Evolutionary conservation across 495 filamentous ascomycete genomes (phyloP).

Genomic region (Aspergillus cavernicola): DNA sequence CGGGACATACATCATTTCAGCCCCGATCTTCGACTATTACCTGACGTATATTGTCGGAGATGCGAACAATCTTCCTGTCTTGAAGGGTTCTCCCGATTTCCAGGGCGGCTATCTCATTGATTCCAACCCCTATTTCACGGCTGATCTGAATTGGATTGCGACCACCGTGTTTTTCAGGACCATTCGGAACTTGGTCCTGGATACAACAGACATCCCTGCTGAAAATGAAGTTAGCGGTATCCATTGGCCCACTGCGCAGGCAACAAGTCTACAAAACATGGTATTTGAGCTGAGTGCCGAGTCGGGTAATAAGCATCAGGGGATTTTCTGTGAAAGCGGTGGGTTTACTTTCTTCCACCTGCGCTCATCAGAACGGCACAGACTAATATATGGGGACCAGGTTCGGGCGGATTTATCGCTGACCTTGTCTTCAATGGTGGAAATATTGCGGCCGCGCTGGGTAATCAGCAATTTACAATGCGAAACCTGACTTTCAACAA

Average conservation of each 20-base stretch:
- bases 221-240: slow-evolving; percentile 57
- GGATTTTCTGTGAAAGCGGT: slow-evolving; percentile 73
- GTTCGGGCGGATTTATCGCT: slow-evolving; percentile 64
- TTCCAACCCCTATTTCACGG: slow-evolving; percentile 54
- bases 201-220: slow-evolving; percentile 60
- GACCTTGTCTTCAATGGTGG: slow-evolving; percentile 69
- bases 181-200: slow-evolving; percentile 72
- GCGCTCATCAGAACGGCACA: no score
- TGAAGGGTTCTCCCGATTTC: slow-evolving; percentile 65
- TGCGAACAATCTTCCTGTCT: slow-evolving; percentile 55
- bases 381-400: no score
- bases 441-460: slow-evolving; percentile 57
- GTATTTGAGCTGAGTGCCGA: slow-evolving; percentile 63
- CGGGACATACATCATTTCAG: slow-evolving; percentile 58
- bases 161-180: slow-evolving; percentile 79
- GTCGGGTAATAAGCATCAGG: slow-evolving; percentile 61
- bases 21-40: slow-evolving; percentile 56
- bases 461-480: slow-evolving; percentile 82
- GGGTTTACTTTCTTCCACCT: no score
- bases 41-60: slow-evolving; percentile 69
- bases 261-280: slow-evolving; percentile 74
- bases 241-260: slow-evolving; percentile 74
- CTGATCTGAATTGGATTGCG: slow-evolving; percentile 46
- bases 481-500: slow-evolving; percentile 67
- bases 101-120: slow-evolving; percentile 64